Conservation (phyloP, 345 rosid genomes). For the Salix suchowensis region DNA sequence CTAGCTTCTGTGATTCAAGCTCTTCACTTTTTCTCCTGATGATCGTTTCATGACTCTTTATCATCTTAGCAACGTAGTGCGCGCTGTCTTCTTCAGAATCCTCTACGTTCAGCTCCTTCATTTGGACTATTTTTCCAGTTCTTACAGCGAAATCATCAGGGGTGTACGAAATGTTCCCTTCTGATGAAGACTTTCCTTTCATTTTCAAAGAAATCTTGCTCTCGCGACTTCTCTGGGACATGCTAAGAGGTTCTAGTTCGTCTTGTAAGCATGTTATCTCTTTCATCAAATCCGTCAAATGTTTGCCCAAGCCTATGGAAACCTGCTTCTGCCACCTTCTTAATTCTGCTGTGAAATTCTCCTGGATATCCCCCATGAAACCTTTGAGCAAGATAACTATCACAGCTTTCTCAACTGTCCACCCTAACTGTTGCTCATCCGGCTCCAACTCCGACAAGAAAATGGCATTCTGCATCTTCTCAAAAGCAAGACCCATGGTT, state of each 20-base stretch:
- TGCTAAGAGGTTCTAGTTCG: slow-evolving; percentile 36
- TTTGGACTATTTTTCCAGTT: background rate
- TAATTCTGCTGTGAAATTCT: slow-evolving; percentile 31
- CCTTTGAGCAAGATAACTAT: slow-evolving; percentile 41
- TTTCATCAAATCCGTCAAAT: slow-evolving; percentile 36
- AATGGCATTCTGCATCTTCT: slow-evolving; percentile 66
- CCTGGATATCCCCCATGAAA: slow-evolving; percentile 34
- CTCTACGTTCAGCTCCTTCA: background rate
- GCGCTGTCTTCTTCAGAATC: slow-evolving; percentile 24
- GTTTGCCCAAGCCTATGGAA: slow-evolving; percentile 26
- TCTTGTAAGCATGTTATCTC: slow-evolving; percentile 30
- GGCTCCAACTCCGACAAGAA: slow-evolving; percentile 62
- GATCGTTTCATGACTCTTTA: slow-evolving; percentile 58
- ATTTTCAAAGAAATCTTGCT: slow-evolving; percentile 7
- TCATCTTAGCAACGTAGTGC: slow-evolving; percentile 46
- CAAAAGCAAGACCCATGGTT: slow-evolving; percentile 74
- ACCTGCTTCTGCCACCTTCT: slow-evolving; percentile 30
- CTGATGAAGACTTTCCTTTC: slow-evolving; percentile 18
- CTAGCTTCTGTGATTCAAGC: slow-evolving; percentile 19
- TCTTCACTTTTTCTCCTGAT: slow-evolving; percentile 50
- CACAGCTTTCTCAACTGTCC: slow-evolving; percentile 52
- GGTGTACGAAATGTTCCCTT: background rate
- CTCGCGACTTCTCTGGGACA: background rate
- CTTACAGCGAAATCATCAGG: slow-evolving; percentile 3
- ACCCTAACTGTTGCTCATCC: slow-evolving; percentile 60